These are phyloP conservation scores for Cajanus cajan DNA, from an alignment of 306 rosid species.

Conservation along the genomic window DNA sequence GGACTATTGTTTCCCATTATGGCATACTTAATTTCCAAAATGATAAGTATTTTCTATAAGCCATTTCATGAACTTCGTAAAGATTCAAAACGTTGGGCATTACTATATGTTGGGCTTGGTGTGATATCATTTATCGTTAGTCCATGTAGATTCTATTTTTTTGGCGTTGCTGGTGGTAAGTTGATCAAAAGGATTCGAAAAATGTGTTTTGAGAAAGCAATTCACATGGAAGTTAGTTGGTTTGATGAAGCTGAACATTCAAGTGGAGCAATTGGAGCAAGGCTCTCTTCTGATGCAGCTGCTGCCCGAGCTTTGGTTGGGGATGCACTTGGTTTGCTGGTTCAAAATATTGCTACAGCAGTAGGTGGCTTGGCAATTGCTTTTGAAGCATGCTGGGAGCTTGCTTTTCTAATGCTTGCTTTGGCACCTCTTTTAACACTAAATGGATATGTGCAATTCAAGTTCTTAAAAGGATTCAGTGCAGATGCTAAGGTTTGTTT, in stretches of 20 bases:
- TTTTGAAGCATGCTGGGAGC: conserved; percentile 54
- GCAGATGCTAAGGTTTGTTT: conserved; percentile 56
- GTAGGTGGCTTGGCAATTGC: conserved; percentile 43
- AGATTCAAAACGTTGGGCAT: conserved; percentile 73
- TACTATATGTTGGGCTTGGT: conserved; percentile 43
- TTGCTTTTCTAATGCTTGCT: conserved; percentile 46
- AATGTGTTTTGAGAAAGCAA: conserved; percentile 51
- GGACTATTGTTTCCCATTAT: conserved; percentile 52
- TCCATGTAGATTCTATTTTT: conserved; percentile 52
- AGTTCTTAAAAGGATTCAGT: conserved; percentile 50
- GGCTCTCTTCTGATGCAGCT: conserved; percentile 61
- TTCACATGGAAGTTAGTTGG: conserved; percentile 71
- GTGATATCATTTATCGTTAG: conserved; percentile 31
- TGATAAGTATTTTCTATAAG: conserved; percentile 58
- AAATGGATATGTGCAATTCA: conserved; percentile 43
- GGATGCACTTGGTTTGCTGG: conserved; percentile 57
- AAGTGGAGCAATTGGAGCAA: conserved; percentile 55
- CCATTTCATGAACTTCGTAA: conserved; percentile 57
- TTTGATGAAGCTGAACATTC: conserved; percentile 63
- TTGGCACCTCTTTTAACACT: conserved; percentile 45
- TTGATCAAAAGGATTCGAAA: conserved; percentile 45
- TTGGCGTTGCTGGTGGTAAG: conserved; percentile 52
- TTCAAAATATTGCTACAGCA: conserved; percentile 49
- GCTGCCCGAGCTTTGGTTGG: conserved; percentile 53
- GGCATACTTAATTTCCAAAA: conserved; percentile 53